Conservation (phyloP, 495 filamentous ascomycete species). For the Penicillium psychrofluorescens region DNA sequence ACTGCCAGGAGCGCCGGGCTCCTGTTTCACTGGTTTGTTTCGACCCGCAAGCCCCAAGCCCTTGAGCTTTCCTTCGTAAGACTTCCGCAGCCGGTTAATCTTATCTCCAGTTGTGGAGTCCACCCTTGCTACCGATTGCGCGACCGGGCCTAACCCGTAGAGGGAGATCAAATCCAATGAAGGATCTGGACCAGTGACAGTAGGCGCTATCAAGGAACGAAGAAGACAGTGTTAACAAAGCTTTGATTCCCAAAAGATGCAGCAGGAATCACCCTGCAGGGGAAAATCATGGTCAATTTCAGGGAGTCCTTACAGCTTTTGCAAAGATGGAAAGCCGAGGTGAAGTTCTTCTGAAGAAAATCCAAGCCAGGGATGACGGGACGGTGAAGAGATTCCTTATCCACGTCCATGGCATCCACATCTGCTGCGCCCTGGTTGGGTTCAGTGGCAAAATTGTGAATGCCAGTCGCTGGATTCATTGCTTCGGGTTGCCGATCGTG, state of each 20-base stretch:
- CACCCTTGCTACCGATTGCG: constrained; percentile 55
- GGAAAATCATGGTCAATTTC: constrained; percentile 20
- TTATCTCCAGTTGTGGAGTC: constrained; percentile 62
- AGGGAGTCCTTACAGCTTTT: constrained; percentile 44
- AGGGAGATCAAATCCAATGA: constrained; percentile 57
- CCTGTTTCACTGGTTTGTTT: constrained; percentile 50
- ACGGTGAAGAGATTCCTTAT: constrained; percentile 15
- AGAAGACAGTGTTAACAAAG: constrained; percentile 36
- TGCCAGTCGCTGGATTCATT: constrained; percentile 8
- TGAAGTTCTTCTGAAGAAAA: constrained; percentile 38
- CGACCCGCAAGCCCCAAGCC: constrained; percentile 53
- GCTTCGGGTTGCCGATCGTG: constrained; percentile 25
- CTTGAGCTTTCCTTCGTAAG: constrained; percentile 66
- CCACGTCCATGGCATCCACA: constrained; percentile 34
- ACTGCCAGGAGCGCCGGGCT: constrained; percentile 32
- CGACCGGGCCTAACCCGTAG: constrained; percentile 53
- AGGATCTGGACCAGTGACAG: constrained; percentile 48
- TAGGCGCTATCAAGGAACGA: constrained; percentile 30
- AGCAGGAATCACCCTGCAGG: constrained; percentile 15
- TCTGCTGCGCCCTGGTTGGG: constrained; percentile 7
- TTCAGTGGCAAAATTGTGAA: constrained; percentile 20
- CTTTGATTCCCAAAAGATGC: constrained; percentile 23
- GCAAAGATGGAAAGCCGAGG: constrained; percentile 43
- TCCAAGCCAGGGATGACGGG: constrained; percentile 28
- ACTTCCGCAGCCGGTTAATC: constrained; percentile 67